Evolutionary conservation across 2,329 filamentous ascomycete genomes (phyloP).

Genomic region (Venturia carpophila): DNA sequence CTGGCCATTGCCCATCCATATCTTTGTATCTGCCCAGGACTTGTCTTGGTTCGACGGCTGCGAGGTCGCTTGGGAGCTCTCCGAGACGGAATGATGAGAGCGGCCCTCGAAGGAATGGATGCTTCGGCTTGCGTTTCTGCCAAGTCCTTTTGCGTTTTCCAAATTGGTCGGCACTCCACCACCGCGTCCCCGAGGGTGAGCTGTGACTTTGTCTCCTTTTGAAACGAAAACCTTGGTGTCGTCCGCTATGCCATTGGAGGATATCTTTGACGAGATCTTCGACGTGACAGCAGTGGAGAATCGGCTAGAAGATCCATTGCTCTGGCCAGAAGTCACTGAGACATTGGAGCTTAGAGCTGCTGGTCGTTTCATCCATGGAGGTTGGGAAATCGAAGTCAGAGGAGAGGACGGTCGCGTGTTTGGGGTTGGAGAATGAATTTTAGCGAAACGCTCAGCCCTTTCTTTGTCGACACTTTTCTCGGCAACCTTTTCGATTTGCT

Average conservation of each 20-base stretch:
- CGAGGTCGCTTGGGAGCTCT: not conserved
- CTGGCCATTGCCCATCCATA: constrained; percentile 30
- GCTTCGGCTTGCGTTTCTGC: not conserved
- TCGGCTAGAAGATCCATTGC: constrained; percentile 14
- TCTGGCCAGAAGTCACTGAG: constrained; percentile 15
- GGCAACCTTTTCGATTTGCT: constrained; percentile 34
- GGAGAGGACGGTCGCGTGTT: not conserved
- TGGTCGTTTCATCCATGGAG: constrained; percentile 7
- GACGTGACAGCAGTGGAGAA: not conserved
- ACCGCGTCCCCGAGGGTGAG: constrained; percentile 32
- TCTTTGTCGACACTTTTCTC: constrained; percentile 28
- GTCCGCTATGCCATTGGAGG: not conserved
- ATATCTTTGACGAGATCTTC: constrained; percentile 14
- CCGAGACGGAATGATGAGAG: constrained; percentile 9
- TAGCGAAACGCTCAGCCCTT: constrained; percentile 13
- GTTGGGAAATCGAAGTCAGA: too few relatives aligned
- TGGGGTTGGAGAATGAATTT: constrained; percentile 1
- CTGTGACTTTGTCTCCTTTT: constrained; percentile 32
- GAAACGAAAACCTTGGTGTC: constrained; percentile 30
- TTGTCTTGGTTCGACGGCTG: constrained; percentile 1
- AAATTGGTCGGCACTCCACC: constrained; percentile 33
- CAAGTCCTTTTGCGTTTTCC: constrained; percentile 17
- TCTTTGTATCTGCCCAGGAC: constrained; percentile 24
- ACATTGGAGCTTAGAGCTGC: constrained; percentile 10
- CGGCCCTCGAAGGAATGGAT: not conserved